Conservation (phyloP, 768 basidiomycete species). For the Polyporus arcularius region DNA sequence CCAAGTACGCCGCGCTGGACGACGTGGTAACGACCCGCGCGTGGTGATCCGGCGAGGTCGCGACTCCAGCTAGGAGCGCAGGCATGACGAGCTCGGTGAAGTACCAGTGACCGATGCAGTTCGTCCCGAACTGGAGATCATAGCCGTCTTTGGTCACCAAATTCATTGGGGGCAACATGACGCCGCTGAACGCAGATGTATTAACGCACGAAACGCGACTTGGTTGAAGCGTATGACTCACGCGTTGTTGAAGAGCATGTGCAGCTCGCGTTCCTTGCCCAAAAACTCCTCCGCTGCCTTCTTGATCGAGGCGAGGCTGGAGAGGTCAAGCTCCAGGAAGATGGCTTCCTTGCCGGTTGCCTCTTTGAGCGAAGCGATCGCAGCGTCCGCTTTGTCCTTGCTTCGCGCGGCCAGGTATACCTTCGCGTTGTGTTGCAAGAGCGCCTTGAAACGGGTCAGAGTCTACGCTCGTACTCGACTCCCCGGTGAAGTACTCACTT, state of each 20-base stretch:
- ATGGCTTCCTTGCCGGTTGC: constrained; percentile 44
- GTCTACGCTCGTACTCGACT: neutral
- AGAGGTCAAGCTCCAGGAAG: constrained; percentile 48
- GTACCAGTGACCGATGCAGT: constrained; percentile 44
- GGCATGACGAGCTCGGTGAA: constrained; percentile 49
- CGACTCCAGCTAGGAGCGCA: constrained; percentile 39
- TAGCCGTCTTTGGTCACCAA: constrained; percentile 48
- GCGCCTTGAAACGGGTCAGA: constrained; percentile 34
- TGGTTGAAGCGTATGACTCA: constrained; percentile 26
- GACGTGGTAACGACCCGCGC: constrained; percentile 51
- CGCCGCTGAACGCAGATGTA: constrained; percentile 38
- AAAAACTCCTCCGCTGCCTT: constrained; percentile 39
- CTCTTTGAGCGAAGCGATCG: constrained; percentile 53
- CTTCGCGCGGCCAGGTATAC: constrained; percentile 63
- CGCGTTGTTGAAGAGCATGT: constrained; percentile 58
- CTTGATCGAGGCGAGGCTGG: constrained; percentile 38
- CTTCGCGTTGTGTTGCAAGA: constrained; percentile 61
- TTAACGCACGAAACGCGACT: neutral
- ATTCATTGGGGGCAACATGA: constrained; percentile 47
- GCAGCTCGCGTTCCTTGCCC: constrained; percentile 47
- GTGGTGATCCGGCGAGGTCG: constrained; percentile 42
- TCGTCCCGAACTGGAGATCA: constrained; percentile 57
- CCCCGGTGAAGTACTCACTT: neutral
- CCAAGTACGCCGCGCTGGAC: constrained; percentile 40
- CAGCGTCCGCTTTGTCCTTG: constrained; percentile 44